Conservation (phyloP, 176 grass and related monocot genomes). For the Zoysia pacifica region DNA sequence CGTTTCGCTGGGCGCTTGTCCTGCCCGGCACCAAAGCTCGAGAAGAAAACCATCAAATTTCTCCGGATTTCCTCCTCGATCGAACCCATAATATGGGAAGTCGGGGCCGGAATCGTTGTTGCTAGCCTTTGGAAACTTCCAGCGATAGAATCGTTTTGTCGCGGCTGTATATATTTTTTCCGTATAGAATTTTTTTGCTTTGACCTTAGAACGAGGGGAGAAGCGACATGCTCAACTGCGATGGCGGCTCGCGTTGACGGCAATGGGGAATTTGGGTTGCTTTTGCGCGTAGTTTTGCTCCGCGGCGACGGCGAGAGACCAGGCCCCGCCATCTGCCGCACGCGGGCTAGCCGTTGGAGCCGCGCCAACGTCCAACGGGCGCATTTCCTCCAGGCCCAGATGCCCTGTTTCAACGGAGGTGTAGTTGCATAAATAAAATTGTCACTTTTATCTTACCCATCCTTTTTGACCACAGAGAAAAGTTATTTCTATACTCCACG, state of each 20-base stretch:
- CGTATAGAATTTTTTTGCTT: neutral
- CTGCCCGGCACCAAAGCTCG: neutral
- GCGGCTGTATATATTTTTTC: neutral
- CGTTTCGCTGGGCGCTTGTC: slow-evolving; percentile 14
- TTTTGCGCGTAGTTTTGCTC: neutral
- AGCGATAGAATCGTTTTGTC: neutral
- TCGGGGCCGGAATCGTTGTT: neutral
- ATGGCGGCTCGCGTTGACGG: slow-evolving; percentile 2
- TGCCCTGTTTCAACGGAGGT: neutral
- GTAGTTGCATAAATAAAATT: neutral
- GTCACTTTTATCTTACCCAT: slow-evolving; percentile 14
- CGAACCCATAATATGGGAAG: neutral
- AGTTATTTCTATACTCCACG: slow-evolving; percentile 8
- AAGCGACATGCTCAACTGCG: neutral
- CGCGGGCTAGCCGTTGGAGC: slow-evolving; percentile 52
- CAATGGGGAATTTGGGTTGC: neutral
- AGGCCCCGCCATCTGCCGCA: slow-evolving; percentile 54
- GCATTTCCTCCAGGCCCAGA: slow-evolving; percentile 27
- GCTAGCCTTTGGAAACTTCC: slow-evolving; percentile 32
- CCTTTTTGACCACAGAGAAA: neutral
- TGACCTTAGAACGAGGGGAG: neutral
- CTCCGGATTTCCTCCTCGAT: neutral
- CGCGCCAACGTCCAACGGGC: slow-evolving; percentile 59
- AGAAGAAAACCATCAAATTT: slow-evolving; percentile 3
- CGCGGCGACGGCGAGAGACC: neutral